Base-by-base conservation (phyloP, 2,329 filamentous ascomycete genomes). In the Hymenoscyphus salicellus region DNA sequence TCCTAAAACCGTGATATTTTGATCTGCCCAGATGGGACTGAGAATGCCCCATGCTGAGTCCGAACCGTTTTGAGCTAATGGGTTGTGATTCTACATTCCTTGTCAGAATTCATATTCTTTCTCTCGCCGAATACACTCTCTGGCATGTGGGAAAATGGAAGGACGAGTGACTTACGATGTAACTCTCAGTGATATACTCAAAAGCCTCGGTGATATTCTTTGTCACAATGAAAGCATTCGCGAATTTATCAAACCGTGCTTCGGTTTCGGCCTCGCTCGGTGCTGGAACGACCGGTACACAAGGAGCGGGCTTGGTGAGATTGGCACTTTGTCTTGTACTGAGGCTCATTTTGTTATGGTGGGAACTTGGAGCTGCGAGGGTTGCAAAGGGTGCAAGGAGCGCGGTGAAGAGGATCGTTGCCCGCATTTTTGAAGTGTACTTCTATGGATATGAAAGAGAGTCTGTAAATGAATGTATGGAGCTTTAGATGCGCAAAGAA, bases 41-140 rank as follows among this genome's bases (percentile, higher is more conserved):
- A 67, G 57, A n/a, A 67, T 56, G 32, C 55, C 38, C 63, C 63
- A 65, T 4, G 65, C 65, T n/a, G 56, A 60, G 32, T 67, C 65
- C 10, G 60, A 65, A 4, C 65, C 65, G 41, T 63, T 63, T 32
- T 67, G 36, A 17, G 63, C 65, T 8, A 33, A 17, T 17, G 65
- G 63, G 28, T 65, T 65, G 49, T 67, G 65, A 26, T 67, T 67
- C 65, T 67, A n/a, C n/a, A 55, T 41, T 36, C 10, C 32, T n/a
- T n/a, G n/a, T n/a, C n/a, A n/a, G n/a, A n/a, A n/a, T n/a, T n/a
- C n/a, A n/a, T n/a, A n/a, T n/a, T n/a, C n/a, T n/a, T n/a, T n/a
- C n/a, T n/a, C n/a, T n/a, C n/a, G n/a, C n/a, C n/a, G n/a, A n/a
- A n/a, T n/a, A n/a, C n/a, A n/a, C n/a, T n/a, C n/a, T n/a, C n/a